A percentile compares a stretch with the other conserved stretches of the same genome.
Evolutionary conservation across 2,329 filamentous ascomycete genomes (phyloP).

Genomic region (Microdochium paspali): DNA sequence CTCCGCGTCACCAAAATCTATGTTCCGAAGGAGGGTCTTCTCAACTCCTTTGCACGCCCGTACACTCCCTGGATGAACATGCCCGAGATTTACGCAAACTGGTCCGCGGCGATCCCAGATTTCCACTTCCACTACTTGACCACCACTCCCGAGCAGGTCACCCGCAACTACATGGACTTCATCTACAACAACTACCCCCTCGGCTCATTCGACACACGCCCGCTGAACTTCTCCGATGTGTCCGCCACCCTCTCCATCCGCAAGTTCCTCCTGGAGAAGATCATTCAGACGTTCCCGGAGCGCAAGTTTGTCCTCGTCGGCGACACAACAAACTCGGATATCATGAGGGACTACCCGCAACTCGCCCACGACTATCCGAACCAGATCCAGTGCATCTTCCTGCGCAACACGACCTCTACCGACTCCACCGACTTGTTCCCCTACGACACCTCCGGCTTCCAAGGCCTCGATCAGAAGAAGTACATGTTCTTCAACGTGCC

Average conservation of each 20-base stretch:
- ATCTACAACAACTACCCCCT: conserved; percentile 72
- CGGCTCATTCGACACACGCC: conserved; percentile 68
- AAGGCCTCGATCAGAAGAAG: conserved; percentile 51
- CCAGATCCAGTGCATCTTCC: conserved; percentile 68
- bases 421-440: conserved; percentile 60
- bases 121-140: conserved; percentile 77
- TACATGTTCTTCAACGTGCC: conserved; percentile 77
- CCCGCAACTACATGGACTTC: conserved; percentile 70
- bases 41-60: conserved; percentile 66
- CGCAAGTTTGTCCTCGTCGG: conserved; percentile 69
- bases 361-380: conserved; percentile 57
- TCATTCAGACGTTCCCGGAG: conserved; percentile 66
- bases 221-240: conserved; percentile 71
- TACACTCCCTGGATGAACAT: conserved; percentile 71
- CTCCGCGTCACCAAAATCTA: conserved; percentile 77
- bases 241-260: conserved; percentile 64
- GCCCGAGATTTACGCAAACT: conserved; percentile 70
- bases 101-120: conserved; percentile 55
- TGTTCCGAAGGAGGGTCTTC: conserved; percentile 60
- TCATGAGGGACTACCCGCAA: conserved; percentile 57
- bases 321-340: conserved; percentile 67
- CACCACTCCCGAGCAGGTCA: conserved; percentile 70
- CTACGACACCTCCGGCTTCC: conserved; percentile 65
- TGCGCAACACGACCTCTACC: conserved; percentile 65
- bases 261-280: conserved; percentile 56